Conservation (phyloP, 208 protist genomes). For the Leishmania gerbilli region DNA sequence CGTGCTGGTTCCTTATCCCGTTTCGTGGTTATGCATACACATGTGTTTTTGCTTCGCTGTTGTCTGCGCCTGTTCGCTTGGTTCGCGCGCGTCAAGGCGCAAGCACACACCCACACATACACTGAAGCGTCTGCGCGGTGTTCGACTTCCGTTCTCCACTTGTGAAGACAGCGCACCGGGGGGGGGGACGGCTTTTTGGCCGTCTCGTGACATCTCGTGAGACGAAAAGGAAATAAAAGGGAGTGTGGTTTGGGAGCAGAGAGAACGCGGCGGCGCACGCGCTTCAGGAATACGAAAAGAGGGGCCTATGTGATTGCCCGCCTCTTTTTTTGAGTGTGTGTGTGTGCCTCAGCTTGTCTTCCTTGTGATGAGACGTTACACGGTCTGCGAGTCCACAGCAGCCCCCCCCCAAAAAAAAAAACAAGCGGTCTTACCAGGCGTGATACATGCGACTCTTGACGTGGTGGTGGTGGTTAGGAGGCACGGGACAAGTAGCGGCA, state of each 20-base stretch:
- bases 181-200: not conserved
- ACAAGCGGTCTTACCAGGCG: not conserved
- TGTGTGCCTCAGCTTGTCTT: not conserved
- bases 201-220: not conserved
- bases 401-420: not conserved
- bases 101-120: not conserved
- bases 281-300: not conserved
- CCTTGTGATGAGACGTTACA: not conserved
- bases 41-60: too few relatives aligned
- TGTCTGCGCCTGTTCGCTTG: too few relatives aligned
- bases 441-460: not conserved
- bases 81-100: not conserved
- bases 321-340: not conserved
- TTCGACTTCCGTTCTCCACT: not conserved
- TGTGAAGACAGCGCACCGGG: not conserved
- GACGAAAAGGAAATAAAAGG: not conserved
- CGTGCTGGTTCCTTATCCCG: too few relatives aligned
- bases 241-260: not conserved
- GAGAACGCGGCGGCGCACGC: not conserved
- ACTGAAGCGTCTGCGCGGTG: not conserved
- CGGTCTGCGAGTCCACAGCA: not conserved
- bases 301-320: not conserved
- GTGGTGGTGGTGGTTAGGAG: not conserved
- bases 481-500: not conserved
- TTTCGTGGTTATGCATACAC: too few relatives aligned